Conservation (phyloP, 441 rosid genomes). For the Flueggea neowawraea region DNA sequence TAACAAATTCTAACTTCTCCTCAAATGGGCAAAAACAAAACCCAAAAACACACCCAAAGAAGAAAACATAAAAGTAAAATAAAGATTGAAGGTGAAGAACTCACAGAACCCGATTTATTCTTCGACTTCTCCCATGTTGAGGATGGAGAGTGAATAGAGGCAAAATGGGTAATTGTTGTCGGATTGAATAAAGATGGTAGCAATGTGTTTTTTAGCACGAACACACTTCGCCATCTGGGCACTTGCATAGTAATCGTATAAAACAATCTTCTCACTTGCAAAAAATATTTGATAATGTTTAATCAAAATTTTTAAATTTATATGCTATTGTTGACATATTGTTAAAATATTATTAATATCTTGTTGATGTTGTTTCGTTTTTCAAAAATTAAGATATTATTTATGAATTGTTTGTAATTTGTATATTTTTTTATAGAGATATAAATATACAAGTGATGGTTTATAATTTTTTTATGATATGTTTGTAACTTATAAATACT, state of each 20-base stretch:
- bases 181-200: slow-evolving; percentile 22
- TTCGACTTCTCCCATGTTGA: slow-evolving; percentile 42
- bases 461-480: too few species aligned
- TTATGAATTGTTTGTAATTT: too few species aligned
- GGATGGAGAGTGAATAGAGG: slow-evolving; percentile 56
- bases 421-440: too few species aligned
- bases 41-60: not conserved
- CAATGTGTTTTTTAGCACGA: slow-evolving; percentile 27
- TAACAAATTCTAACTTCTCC: not conserved
- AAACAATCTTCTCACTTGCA: too few species aligned
- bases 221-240: slow-evolving; percentile 49
- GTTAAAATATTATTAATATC: too few species aligned
- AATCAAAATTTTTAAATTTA: too few species aligned
- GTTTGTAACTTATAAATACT: too few species aligned
- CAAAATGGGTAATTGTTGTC: slow-evolving; percentile 15
- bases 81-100: slow-evolving; percentile 8
- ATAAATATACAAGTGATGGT: too few species aligned
- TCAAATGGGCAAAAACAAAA: not conserved
- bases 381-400: too few species aligned
- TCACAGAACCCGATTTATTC: slow-evolving; percentile 40
- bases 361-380: too few species aligned
- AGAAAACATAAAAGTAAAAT: not conserved
- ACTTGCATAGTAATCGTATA: slow-evolving; percentile 28
- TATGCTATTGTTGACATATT: too few species aligned
- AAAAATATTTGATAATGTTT: not conserved